Conservation (phyloP, 2,329 filamentous ascomycete genomes). For the Penicillium nordicum region DNA sequence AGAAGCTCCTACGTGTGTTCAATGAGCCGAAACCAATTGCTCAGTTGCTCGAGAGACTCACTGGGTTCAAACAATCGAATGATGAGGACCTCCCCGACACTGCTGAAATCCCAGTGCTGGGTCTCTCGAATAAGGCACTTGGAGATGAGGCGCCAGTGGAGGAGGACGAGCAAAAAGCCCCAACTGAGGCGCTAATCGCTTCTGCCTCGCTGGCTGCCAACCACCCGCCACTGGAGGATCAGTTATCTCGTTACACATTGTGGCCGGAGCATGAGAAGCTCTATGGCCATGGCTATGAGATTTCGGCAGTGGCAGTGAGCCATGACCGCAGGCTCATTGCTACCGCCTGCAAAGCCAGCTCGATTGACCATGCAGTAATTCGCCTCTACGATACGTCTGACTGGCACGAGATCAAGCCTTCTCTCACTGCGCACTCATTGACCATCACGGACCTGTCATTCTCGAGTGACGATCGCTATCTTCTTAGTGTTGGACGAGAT, state of each 20-base stretch:
- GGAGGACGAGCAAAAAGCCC: conserved; percentile 41
- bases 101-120: conserved; percentile 90
- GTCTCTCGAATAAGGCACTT: conserved; percentile 92
- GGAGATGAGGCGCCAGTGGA: conserved; percentile 42
- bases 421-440: conserved; percentile 78
- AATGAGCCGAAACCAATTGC: conserved; percentile 82
- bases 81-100: conserved; percentile 67
- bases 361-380: conserved; percentile 90
- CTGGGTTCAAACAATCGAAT: conserved; percentile 52
- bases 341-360: conserved; percentile 89
- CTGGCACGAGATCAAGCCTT: conserved; percentile 84
- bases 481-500: conserved; percentile 88
- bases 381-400: conserved; percentile 79
- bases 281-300: conserved; percentile 96
- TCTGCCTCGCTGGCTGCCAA: conserved; percentile 53
- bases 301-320: conserved; percentile 78
- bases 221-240: conserved; percentile 83
- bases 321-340: conserved; percentile 74
- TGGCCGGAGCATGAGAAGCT: conserved; percentile 97
- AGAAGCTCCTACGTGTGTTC: conserved; percentile 97
- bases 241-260: conserved; percentile 81
- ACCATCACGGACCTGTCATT: conserved; percentile 83
- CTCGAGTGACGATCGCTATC: conserved; percentile 65
- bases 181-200: conserved; percentile 21
- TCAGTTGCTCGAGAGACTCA: conserved; percentile 65